phyloP scores from a whole-genome alignment of 164 flowering plant genomes.

The Tetrastigma voinierianum region DNA sequence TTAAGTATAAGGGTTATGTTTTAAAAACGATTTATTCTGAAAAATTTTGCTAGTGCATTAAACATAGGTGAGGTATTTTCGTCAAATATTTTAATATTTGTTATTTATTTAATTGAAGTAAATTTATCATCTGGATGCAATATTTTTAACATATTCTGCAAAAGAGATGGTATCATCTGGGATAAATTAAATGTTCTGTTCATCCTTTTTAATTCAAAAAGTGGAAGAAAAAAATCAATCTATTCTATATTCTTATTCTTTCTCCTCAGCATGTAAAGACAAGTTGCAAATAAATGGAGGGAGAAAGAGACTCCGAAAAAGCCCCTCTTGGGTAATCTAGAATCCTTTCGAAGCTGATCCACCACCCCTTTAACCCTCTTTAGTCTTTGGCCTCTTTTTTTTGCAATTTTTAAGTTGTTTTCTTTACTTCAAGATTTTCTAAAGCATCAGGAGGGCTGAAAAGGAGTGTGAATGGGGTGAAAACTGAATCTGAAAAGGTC shows the following conservation, averaged over 20 bases:
- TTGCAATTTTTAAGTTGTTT: not conserved
- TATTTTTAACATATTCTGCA: too few relatives aligned
- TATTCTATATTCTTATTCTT: slow-evolving; percentile 11
- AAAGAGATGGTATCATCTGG: too few relatives aligned
- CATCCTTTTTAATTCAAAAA: too few relatives aligned
- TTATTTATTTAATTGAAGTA: too few relatives aligned
- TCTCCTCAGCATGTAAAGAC: slow-evolving; percentile 14
- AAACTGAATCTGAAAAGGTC: slow-evolving; percentile 9
- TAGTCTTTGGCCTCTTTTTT: not conserved
- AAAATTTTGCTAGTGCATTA: too few relatives aligned
- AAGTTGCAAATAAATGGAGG: slow-evolving; percentile 2
- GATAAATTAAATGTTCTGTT: too few relatives aligned
- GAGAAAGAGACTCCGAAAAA: slow-evolving; percentile 8
- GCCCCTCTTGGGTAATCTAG: slow-evolving; percentile 6
- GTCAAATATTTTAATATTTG: too few relatives aligned
- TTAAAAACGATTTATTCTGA: too few relatives aligned
- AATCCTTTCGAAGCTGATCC: slow-evolving; percentile 13
- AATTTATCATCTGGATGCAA: too few relatives aligned
- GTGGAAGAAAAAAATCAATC: not conserved
- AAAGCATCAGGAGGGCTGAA: not conserved
- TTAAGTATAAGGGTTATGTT: too few relatives aligned
- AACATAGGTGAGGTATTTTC: too few relatives aligned
- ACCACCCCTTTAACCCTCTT: not conserved
- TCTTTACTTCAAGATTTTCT: not conserved
- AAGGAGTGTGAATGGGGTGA: slow-evolving; percentile 11